Conservation (phyloP, 129 eudicot genomes). For the Chrysanthemum lavandulifolium region DNA sequence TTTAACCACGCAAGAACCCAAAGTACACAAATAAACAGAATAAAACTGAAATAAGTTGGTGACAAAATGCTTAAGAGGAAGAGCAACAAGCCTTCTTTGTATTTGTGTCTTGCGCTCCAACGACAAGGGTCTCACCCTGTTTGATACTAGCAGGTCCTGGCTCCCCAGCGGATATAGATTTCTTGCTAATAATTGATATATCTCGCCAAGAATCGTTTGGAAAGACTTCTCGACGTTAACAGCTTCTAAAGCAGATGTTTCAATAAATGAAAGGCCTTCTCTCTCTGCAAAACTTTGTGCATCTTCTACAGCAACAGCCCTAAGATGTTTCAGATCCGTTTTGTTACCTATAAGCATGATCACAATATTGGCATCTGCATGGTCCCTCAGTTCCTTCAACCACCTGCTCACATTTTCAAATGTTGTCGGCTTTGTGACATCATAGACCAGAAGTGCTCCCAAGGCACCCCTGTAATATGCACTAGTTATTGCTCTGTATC, state of each 20-base stretch:
- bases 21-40: slow-evolving; percentile 17
- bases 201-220: slow-evolving; percentile 83
- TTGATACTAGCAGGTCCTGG: slow-evolving; percentile 49
- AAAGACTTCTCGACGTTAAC: slow-evolving; percentile 84
- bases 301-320: slow-evolving; percentile 93
- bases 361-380: slow-evolving; percentile 90
- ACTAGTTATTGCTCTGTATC: slow-evolving; percentile 92
- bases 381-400: slow-evolving; percentile 93
- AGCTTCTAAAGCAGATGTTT: slow-evolving; percentile 94
- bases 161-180: slow-evolving; percentile 64
- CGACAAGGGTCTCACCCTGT: slow-evolving; percentile 76
- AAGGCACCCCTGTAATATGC: slow-evolving; percentile 96
- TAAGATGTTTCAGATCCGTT: slow-evolving; percentile 91
- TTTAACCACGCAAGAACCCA: slow-evolving; percentile 31
- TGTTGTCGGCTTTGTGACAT: slow-evolving; percentile 84
- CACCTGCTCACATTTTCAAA: slow-evolving; percentile 92
- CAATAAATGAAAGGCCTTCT: slow-evolving; percentile 89
- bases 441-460: slow-evolving; percentile 91
- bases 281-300: slow-evolving; percentile 92
- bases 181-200: slow-evolving; percentile 81
- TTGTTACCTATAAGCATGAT: slow-evolving; percentile 93
- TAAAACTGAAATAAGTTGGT: background rate
- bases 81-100: slow-evolving; percentile 81
- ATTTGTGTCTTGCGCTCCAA: slow-evolving; percentile 62
- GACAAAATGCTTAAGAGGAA: slow-evolving; percentile 31